Conservation (phyloP, 345 rosid species). For the Aquilaria sinensis region DNA sequence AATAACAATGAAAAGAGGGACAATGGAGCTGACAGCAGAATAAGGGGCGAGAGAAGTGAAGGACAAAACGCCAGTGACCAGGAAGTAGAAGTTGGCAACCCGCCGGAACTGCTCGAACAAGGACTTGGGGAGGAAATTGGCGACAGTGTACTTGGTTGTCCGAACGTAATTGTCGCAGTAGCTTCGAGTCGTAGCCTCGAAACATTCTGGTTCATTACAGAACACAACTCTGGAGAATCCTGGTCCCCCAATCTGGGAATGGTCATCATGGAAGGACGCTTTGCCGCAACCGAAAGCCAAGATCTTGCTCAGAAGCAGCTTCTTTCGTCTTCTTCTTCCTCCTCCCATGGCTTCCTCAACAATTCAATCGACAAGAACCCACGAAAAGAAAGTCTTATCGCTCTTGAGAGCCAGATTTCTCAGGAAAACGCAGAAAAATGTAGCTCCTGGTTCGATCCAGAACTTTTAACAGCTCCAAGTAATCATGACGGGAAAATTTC, state of each 20-base stretch:
- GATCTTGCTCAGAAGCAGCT: slow-evolving; percentile 62
- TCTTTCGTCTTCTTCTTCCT: slow-evolving; percentile 31
- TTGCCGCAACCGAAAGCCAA: slow-evolving; percentile 56
- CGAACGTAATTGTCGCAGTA: slow-evolving; percentile 60
- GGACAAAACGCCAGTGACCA: slow-evolving; percentile 63
- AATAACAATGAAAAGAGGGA: slow-evolving; percentile 69
- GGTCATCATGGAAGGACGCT: slow-evolving; percentile 57
- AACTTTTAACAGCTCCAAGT: slow-evolving; percentile 3
- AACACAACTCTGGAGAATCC: slow-evolving; percentile 81
- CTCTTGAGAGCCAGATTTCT: neutral
- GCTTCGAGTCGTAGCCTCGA: slow-evolving; percentile 45
- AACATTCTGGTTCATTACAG: slow-evolving; percentile 69
- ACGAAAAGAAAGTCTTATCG: neutral
- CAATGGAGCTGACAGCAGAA: slow-evolving; percentile 55
- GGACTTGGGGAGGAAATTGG: slow-evolving; percentile 83
- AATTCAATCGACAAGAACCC: neutral
- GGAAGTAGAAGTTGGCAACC: slow-evolving; percentile 87
- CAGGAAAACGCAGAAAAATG: slow-evolving; percentile 1
- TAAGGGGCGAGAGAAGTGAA: slow-evolving; percentile 79
- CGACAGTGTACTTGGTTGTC: slow-evolving; percentile 70
- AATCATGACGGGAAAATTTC: neutral
- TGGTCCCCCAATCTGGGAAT: slow-evolving; percentile 69
- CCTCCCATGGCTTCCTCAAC: slow-evolving; percentile 36
- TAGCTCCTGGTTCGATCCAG: neutral
- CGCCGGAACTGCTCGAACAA: slow-evolving; percentile 96